Conservation (phyloP, 306 rosid genomes). For the Pyrus communis region DNA sequence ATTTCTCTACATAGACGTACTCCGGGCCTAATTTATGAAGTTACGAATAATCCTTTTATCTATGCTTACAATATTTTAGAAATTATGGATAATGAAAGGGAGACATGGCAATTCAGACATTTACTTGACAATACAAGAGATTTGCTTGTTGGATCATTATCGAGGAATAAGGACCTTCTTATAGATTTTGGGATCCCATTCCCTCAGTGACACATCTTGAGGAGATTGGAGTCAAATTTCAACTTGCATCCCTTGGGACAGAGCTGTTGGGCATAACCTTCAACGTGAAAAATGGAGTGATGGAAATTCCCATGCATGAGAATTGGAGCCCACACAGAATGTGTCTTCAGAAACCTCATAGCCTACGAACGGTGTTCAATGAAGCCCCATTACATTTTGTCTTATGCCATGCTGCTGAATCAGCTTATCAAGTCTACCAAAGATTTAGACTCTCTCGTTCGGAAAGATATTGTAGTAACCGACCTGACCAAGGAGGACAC, state of each 20-base stretch:
- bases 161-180: fast-evolving
- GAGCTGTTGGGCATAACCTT: too few species aligned
- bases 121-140: not conserved
- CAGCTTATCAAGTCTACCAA: too few species aligned
- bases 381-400: too few species aligned
- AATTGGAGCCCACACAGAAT: too few species aligned
- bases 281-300: fast-evolving
- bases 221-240: too few species aligned
- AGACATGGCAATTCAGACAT: too few species aligned
- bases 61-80: fast-evolving
- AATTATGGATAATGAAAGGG: too few species aligned
- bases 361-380: too few species aligned
- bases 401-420: too few species aligned
- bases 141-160: not conserved
- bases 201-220: not conserved
- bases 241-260: fast-evolving
- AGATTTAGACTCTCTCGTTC: too few species aligned
- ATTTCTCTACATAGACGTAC: fast-evolving
- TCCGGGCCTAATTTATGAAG: fast-evolving
- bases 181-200: fast-evolving
- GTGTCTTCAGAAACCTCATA: too few species aligned
- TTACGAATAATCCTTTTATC: fast-evolving
- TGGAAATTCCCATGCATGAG: too few species aligned
- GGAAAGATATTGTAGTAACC: fast-evolving
- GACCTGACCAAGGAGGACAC: not conserved